Percentiles rank a stretch among this genome's conserved stretches.
Conservation (phyloP, 2,329 filamentous ascomycete genomes). For the Aspergillus sp. region DNA sequence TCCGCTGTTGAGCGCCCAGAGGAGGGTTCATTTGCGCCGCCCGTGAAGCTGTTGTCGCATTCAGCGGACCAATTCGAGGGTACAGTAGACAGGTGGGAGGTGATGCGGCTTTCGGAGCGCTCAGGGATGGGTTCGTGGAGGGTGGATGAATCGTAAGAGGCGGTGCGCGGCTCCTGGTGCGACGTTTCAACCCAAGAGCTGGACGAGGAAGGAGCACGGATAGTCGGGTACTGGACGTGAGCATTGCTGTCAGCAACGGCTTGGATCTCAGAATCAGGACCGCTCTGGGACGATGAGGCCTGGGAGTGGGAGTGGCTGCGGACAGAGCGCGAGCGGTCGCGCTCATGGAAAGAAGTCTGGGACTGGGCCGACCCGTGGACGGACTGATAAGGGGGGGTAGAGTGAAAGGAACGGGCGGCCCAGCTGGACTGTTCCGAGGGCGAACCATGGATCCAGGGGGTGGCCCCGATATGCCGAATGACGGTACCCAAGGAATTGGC, state of each 20-base stretch:
- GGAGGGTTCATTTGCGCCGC: constrained; percentile 14
- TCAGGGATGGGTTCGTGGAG: constrained; percentile 6
- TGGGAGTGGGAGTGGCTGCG: constrained; percentile 25
- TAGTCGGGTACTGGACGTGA: constrained; percentile 33
- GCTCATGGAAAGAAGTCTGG: constrained; percentile 19
- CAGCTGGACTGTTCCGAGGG: constrained; percentile 28
- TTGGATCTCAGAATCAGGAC: constrained; percentile 31
- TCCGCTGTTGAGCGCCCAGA: constrained; percentile 16
- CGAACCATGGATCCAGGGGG: constrained; percentile 27
- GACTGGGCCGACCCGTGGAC: constrained; percentile 28
- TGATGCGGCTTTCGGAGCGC: constrained; percentile 31
- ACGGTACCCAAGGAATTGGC: constrained; percentile 37
- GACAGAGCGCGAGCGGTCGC: constrained; percentile 24
- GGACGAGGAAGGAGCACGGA: constrained; percentile 32
- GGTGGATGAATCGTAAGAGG: constrained; percentile 3
- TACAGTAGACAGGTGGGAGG: constrained; percentile 40
- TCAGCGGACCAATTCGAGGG: constrained; percentile 38
- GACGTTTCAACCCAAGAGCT: constrained; percentile 37
- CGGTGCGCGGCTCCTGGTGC: constrained; percentile 8
- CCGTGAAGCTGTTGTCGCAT: constrained; percentile 19
- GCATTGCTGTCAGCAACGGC: constrained; percentile 29
- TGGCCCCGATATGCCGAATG: constrained; percentile 30
- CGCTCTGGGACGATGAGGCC: constrained; percentile 28
- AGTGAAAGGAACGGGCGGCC: constrained; percentile 32
- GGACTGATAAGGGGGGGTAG: constrained; percentile 32